Evolutionary conservation across 495 filamentous ascomycete genomes (phyloP).

Genomic region (Penicillium cosmopolitanum): DNA sequence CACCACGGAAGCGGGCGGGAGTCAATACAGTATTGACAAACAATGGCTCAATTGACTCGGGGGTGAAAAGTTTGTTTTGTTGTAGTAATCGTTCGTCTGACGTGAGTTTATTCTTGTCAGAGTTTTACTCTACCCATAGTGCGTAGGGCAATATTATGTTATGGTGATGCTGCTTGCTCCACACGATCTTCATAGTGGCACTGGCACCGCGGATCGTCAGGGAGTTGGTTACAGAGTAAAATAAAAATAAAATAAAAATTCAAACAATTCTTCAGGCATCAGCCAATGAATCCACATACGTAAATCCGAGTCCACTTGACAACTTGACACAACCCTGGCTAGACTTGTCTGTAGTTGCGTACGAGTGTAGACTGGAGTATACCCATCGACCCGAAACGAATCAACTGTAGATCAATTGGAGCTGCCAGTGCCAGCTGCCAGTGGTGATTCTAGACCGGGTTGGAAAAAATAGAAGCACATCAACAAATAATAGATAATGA

Average conservation of each 20-base stretch:
- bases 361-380: too few species aligned
- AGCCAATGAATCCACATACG: background rate
- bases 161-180: background rate
- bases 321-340: too few species aligned
- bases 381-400: constrained; percentile 25
- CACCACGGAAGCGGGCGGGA: constrained; percentile 21
- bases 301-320: too few species aligned
- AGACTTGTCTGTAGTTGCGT: too few species aligned
- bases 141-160: background rate
- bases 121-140: background rate
- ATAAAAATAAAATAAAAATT: too few species aligned
- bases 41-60: background rate
- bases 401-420: constrained; percentile 26
- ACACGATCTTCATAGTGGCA: background rate
- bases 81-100: constrained; percentile 7
- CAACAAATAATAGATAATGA: too few species aligned
- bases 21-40: constrained; percentile 1
- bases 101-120: constrained; percentile 5
- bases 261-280: background rate
- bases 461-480: background rate
- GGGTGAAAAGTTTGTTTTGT: background rate
- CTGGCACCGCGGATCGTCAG: background rate
- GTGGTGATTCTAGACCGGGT: background rate
- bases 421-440: background rate
- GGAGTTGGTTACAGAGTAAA: background rate